Percentiles rank a stretch among this genome's conserved stretches.
Conservation (phyloP, 2,329 filamentous ascomycete genomes). For the Didymella segeticola region DNA sequence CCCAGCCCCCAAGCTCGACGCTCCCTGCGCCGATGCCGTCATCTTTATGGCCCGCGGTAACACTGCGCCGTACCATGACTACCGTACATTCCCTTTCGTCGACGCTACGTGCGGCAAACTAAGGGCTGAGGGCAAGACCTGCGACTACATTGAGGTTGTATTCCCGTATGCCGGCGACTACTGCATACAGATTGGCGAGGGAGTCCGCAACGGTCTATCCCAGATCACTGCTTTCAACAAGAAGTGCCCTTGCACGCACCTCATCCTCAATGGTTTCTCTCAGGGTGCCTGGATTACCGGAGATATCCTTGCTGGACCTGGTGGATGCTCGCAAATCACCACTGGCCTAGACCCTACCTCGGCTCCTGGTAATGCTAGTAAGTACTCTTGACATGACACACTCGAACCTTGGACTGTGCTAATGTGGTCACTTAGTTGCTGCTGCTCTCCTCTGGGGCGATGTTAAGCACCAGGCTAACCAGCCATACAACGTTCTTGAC, state of each 20-base stretch:
- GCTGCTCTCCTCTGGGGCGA: slow-evolving; percentile 37
- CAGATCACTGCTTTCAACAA: slow-evolving; percentile 62
- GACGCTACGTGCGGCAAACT: slow-evolving; percentile 31
- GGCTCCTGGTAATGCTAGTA: slow-evolving; percentile 33
- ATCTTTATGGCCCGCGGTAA: slow-evolving; percentile 36
- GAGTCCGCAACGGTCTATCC: slow-evolving; percentile 28
- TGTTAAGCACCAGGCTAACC: slow-evolving; percentile 29
- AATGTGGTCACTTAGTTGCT: slow-evolving; percentile 30
- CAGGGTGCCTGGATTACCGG: slow-evolving; percentile 67
- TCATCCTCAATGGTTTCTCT: slow-evolving; percentile 67
- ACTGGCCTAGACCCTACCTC: slow-evolving; percentile 27
- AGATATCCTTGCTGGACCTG: slow-evolving; percentile 61
- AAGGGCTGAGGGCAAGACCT: slow-evolving; percentile 31
- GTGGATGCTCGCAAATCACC: slow-evolving; percentile 28
- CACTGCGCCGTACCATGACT: slow-evolving; percentile 31
- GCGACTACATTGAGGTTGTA: slow-evolving; percentile 34
- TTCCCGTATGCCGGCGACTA: slow-evolving; percentile 24
- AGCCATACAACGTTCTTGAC: slow-evolving; percentile 33
- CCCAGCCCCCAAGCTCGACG: slow-evolving; percentile 31
- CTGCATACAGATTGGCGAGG: slow-evolving; percentile 28
- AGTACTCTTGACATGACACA: slow-evolving; percentile 25
- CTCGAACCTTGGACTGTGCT: slow-evolving; percentile 24
- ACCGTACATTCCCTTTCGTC: slow-evolving; percentile 30
- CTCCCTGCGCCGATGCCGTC: slow-evolving; percentile 31
- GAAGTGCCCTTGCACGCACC: slow-evolving; percentile 61